phyloP scores from a whole-genome alignment of 2,329 filamentous ascomycete genomes.

The Nigrospora sphaerica region DNA sequence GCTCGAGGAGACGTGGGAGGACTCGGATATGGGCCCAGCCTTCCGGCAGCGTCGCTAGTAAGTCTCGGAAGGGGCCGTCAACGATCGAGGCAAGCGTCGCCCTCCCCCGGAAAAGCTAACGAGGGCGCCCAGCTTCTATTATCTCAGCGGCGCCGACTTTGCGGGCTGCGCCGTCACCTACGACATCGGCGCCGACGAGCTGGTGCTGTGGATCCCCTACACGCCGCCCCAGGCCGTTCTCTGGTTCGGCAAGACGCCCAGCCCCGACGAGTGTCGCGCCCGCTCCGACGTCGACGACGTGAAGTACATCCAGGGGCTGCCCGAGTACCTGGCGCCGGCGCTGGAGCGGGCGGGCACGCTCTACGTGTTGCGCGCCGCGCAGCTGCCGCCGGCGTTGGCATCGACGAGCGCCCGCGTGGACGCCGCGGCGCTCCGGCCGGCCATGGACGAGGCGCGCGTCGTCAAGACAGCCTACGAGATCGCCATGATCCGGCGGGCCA shows the following conservation, averaged over 20 bases:
- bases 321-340: slow-evolving; percentile 40
- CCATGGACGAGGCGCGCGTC: slow-evolving; percentile 74
- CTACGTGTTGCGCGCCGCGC: slow-evolving; percentile 36
- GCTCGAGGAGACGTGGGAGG: slow-evolving; percentile 42
- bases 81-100: background rate
- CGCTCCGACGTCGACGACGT: slow-evolving; percentile 67
- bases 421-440: slow-evolving; percentile 48
- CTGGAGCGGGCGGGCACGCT: slow-evolving; percentile 34
- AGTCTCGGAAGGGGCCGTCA: slow-evolving; percentile 11
- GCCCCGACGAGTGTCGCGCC: slow-evolving; percentile 51
- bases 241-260: slow-evolving; percentile 57
- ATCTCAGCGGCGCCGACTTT: slow-evolving; percentile 48
- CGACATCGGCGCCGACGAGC: slow-evolving; percentile 49
- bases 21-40: slow-evolving; percentile 49
- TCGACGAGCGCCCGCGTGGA: slow-evolving; percentile 34
- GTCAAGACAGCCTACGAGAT: slow-evolving; percentile 85
- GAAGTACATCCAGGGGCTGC: slow-evolving; percentile 43
- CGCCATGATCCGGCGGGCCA: slow-evolving; percentile 72
- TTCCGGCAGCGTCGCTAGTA: slow-evolving; percentile 55
- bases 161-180: slow-evolving; percentile 50
- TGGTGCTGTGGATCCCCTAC: slow-evolving; percentile 69
- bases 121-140: slow-evolving; percentile 44
- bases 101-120: slow-evolving; percentile 1
- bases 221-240: slow-evolving; percentile 55
- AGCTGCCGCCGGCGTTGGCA: slow-evolving; percentile 27